These are phyloP conservation scores for Limonium bicolor DNA, from an alignment of 148 eudicot genomes.

Conservation along the genomic window DNA sequence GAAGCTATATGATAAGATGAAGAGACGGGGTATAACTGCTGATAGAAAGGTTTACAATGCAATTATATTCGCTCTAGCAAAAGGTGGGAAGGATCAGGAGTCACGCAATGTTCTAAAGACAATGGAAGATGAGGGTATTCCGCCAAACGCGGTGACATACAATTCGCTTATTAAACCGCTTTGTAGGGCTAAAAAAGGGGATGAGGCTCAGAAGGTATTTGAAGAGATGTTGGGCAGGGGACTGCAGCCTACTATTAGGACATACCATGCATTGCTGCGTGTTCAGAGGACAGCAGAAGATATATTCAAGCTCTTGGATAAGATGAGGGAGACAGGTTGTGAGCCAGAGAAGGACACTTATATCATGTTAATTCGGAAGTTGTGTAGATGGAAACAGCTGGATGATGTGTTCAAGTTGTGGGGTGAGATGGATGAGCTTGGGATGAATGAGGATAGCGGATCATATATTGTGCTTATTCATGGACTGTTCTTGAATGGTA, in stretches of 20 bases:
- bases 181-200: slow-evolving; percentile 31
- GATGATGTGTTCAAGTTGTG: slow-evolving; percentile 48
- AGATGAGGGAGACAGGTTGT: slow-evolving; percentile 52
- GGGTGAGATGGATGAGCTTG: slow-evolving; percentile 50
- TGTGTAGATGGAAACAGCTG: slow-evolving; percentile 60
- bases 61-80: slow-evolving; percentile 71
- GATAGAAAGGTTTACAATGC: slow-evolving; percentile 84
- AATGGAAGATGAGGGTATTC: slow-evolving; percentile 59
- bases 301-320: slow-evolving; percentile 40
- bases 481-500: slow-evolving; percentile 74
- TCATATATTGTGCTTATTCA: slow-evolving; percentile 58
- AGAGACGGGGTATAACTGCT: slow-evolving; percentile 34
- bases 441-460: slow-evolving; percentile 51
- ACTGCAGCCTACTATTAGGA: slow-evolving; percentile 45
- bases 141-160: slow-evolving; percentile 53
- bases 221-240: slow-evolving; percentile 46
- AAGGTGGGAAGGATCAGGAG: slow-evolving; percentile 44
- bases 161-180: slow-evolving; percentile 81
- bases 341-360: slow-evolving; percentile 59
- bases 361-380: slow-evolving; percentile 59
- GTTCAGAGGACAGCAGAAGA: slow-evolving; percentile 45
- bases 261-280: slow-evolving; percentile 64
- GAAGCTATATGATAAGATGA: slow-evolving; percentile 48
- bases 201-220: slow-evolving; percentile 42
- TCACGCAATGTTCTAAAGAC: slow-evolving; percentile 40